phyloP scores from a whole-genome alignment of 176 grass and related monocot genomes.

The Pharus latifolius region DNA sequence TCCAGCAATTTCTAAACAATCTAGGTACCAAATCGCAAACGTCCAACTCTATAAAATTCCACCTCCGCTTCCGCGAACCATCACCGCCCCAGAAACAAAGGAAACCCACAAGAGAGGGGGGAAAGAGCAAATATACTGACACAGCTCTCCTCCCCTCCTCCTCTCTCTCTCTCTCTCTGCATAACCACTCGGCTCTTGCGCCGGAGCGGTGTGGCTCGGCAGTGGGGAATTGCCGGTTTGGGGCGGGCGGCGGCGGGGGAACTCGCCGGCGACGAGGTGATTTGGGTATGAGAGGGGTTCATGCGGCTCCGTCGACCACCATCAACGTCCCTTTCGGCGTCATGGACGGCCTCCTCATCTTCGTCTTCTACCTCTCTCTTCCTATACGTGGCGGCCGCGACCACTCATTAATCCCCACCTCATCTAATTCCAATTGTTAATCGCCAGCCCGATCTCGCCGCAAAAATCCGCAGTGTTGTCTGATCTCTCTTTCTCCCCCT shows the following conservation, averaged over 20 bases:
- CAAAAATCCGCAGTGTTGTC: not conserved
- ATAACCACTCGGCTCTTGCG: not conserved
- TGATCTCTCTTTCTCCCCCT: not conserved
- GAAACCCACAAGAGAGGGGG: no score
- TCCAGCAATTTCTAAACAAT: no score
- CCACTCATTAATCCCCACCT: not conserved
- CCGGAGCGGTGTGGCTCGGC: conserved; percentile 33
- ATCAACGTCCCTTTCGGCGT: conserved; percentile 23
- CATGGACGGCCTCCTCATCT: conserved; percentile 97
- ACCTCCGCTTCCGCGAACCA: no score
- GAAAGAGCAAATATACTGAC: no score
- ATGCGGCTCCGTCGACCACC: conserved; percentile 39
- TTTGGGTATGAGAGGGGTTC: conserved; percentile 81
- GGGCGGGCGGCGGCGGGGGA: conserved; percentile 23
- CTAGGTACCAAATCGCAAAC: not conserved
- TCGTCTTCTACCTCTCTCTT: conserved; percentile 89
- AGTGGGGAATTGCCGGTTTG: conserved; percentile 24
- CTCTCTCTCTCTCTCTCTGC: not conserved
- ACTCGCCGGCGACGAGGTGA: conserved; percentile 19
- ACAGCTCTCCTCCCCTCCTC: not conserved
- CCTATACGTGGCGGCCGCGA: conserved; percentile 74
- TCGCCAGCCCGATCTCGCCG: not conserved
- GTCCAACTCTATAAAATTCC: not conserved
- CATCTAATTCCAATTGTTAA: conserved; percentile 51
- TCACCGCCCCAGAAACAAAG: no score